phyloP scores from a whole-genome alignment of 2,329 filamentous ascomycete genomes.

The Diaporthe amygdali region DNA sequence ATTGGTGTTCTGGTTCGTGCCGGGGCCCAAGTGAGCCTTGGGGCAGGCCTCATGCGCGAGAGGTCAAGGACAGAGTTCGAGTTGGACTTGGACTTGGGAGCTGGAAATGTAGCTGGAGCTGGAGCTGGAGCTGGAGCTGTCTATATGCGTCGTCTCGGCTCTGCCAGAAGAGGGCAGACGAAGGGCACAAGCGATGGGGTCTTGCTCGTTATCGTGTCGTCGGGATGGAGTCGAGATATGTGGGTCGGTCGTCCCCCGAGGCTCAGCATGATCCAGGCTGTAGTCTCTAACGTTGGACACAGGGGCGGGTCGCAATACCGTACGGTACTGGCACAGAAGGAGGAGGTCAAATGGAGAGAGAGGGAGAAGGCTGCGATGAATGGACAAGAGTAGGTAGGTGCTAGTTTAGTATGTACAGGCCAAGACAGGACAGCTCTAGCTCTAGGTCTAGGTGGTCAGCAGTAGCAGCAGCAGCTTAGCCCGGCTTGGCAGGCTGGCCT shows the following conservation, averaged over 20 bases:
- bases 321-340: background rate
- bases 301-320: no score
- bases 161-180: background rate
- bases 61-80: background rate
- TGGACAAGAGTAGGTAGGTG: background rate
- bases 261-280: slow-evolving; percentile 2
- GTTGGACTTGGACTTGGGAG: background rate
- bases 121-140: background rate
- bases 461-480: background rate
- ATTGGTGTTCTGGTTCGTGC: background rate
- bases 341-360: background rate
- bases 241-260: background rate
- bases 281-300: background rate
- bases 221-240: background rate
- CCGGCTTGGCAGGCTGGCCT: background rate
- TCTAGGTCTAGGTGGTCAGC: background rate
- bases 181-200: background rate
- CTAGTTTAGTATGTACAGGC: background rate
- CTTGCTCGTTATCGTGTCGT: background rate
- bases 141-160: background rate
- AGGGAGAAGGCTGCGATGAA: background rate
- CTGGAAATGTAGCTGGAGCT: background rate
- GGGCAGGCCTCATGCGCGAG: background rate
- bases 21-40: background rate
- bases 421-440: slow-evolving; percentile 7